A percentile compares a stretch with the other conserved stretches of the same genome.
phyloP scores from a whole-genome alignment of 495 filamentous ascomycete genomes.

The Immersiella caudata region DNA sequence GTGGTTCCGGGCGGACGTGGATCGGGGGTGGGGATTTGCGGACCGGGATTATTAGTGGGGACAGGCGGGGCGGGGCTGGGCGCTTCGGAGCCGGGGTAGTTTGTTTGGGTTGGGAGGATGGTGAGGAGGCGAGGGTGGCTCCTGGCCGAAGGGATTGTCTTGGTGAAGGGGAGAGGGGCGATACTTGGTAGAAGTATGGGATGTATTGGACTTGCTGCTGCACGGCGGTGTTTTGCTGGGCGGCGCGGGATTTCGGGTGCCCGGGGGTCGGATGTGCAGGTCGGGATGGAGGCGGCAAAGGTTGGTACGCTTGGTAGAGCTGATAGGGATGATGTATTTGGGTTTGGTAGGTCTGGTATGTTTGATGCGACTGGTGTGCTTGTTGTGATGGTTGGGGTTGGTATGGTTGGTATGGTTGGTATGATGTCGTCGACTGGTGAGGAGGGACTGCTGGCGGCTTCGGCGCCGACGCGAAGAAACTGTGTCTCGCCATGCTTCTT shows the following conservation, averaged over 20 bases:
- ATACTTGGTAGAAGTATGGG: background rate
- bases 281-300: background rate
- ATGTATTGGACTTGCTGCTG: background rate
- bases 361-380: background rate
- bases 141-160: background rate
- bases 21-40: slow-evolving; percentile 1
- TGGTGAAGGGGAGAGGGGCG: background rate
- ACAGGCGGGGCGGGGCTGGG: slow-evolving; percentile 1
- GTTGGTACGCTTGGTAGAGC: background rate
- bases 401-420: background rate
- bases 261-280: background rate
- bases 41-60: slow-evolving; percentile 16
- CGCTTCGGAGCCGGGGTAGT: background rate
- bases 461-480: background rate
- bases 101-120: background rate
- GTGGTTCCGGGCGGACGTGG: slow-evolving; percentile 1
- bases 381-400: background rate
- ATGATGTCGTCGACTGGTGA: background rate
- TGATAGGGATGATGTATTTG: background rate
- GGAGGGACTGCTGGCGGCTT: background rate
- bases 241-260: background rate
- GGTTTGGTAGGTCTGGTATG: background rate
- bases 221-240: background rate
- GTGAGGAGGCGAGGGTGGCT: background rate
- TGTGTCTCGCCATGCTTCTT: slow-evolving; percentile 8